Percentiles rank a stretch among this genome's conserved stretches.
Evolutionary conservation across 2,329 filamentous ascomycete species (phyloP).

Genomic region (Talaromyces rugulosus): DNA sequence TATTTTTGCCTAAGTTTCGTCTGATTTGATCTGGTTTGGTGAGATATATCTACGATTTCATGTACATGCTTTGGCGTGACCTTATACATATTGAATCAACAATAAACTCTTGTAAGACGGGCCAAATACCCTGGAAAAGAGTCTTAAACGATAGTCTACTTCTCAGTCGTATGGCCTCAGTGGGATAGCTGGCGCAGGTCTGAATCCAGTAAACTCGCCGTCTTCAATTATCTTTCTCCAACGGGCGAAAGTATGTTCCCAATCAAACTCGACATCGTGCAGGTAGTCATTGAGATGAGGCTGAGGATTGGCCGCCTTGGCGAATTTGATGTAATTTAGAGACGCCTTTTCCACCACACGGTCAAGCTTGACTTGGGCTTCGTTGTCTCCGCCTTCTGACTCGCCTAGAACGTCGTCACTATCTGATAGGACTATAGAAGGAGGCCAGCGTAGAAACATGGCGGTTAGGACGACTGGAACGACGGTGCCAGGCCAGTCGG

Average conservation of each 20-base stretch:
- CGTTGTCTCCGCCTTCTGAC: neutral
- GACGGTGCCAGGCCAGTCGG: neutral
- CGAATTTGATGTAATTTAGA: neutral
- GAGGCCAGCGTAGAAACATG: neutral
- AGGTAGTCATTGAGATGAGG: neutral
- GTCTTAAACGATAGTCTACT: neutral
- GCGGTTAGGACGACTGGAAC: neutral
- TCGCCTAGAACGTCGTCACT: neutral
- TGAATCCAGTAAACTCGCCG: neutral
- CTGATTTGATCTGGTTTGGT: neutral
- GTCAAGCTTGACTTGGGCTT: neutral
- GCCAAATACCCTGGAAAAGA: neutral
- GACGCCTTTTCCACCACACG: neutral
- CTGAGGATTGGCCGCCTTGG: neutral
- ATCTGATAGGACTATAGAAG: neutral
- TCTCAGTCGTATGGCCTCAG: neutral
- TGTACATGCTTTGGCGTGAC: neutral
- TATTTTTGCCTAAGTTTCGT: conserved; percentile 47
- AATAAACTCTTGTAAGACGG: neutral
- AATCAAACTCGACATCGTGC: neutral
- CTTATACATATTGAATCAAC: neutral
- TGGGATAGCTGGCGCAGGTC: neutral
- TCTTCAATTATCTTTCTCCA: neutral
- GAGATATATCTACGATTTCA: neutral
- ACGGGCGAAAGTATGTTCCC: neutral